phyloP scores from a whole-genome alignment of 768 basidiomycete genomes.

The Lentinula edodes region DNA sequence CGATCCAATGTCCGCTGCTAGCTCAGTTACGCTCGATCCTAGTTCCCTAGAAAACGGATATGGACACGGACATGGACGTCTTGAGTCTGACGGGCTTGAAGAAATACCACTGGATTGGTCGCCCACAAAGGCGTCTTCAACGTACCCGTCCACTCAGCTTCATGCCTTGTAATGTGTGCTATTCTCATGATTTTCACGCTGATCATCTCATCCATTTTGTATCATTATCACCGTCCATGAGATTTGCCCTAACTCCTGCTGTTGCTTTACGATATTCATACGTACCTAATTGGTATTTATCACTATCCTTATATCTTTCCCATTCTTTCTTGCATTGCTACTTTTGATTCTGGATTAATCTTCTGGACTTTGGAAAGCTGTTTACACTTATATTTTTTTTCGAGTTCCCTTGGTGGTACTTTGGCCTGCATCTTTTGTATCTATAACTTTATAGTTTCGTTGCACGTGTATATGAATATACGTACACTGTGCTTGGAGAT shows the following conservation, averaged over 20 bases:
- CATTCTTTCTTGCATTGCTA: neutral
- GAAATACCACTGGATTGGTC: constrained; percentile 3
- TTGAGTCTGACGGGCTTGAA: neutral
- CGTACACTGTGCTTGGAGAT: too few species aligned
- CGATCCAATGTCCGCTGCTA: neutral
- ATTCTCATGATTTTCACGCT: neutral
- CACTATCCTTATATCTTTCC: neutral
- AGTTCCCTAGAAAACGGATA: neutral
- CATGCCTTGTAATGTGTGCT: neutral
- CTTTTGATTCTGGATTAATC: neutral
- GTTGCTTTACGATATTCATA: neutral
- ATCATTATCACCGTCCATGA: neutral
- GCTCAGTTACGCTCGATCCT: neutral
- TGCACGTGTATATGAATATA: too few species aligned
- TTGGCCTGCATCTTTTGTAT: too few species aligned
- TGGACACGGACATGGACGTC: neutral
- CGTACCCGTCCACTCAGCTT: neutral
- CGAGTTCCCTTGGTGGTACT: neutral
- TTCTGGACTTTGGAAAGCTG: neutral
- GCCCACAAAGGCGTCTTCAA: neutral
- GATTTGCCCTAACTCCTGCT: neutral
- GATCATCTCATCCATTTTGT: neutral
- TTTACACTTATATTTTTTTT: neutral
- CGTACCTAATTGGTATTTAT: neutral
- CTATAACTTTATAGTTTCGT: too few species aligned